Conservation (phyloP, 371 early-diverging fungal species). For the Mucor mucedo region DNA sequence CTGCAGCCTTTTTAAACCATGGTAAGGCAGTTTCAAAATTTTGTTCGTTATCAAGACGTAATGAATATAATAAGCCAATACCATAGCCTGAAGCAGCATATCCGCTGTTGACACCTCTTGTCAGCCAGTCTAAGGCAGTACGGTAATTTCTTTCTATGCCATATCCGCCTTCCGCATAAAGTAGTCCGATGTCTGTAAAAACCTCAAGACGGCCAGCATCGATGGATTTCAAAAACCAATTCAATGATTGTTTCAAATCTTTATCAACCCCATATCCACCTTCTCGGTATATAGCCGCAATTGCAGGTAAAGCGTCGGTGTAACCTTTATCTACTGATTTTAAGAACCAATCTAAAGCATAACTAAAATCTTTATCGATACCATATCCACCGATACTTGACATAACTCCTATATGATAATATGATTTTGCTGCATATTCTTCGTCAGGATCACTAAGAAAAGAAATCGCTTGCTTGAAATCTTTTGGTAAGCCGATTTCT, state of each 20-base stretch:
- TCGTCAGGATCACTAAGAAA: background rate
- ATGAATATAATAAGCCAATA: too few relatives aligned
- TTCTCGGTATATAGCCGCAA: too few relatives aligned
- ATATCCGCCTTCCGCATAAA: background rate
- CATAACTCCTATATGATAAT: background rate
- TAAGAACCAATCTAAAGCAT: background rate
- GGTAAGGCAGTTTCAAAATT: background rate
- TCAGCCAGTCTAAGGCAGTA: background rate
- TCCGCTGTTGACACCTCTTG: too few relatives aligned
- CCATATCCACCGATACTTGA: background rate
- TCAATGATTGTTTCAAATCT: background rate
- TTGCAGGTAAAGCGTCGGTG: too few relatives aligned
- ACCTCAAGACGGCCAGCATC: background rate
- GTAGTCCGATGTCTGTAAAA: background rate
- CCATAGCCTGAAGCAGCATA: too few relatives aligned
- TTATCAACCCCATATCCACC: background rate
- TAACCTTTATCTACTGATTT: background rate
- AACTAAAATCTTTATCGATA: background rate
- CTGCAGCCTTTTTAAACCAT: constrained; percentile 1
- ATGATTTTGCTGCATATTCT: background rate
- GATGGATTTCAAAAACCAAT: background rate
- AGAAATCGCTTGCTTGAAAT: background rate
- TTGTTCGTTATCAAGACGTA: too few relatives aligned
- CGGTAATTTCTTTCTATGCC: background rate
- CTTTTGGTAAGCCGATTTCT: background rate